Evolutionary conservation across 805 yeast genomes (phyloP).

Genomic region (Candida mattraensis): DNA sequence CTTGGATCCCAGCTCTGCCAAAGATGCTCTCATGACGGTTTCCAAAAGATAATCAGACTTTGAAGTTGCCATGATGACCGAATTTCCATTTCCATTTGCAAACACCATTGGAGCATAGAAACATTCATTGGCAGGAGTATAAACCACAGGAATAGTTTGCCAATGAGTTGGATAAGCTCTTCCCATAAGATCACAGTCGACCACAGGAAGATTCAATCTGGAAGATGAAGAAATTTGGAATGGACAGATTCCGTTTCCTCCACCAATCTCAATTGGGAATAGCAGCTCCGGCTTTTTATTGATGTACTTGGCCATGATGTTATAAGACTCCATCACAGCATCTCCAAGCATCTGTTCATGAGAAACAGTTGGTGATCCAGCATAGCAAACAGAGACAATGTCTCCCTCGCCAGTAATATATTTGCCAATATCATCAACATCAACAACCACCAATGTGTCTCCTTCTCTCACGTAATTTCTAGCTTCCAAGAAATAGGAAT

Average conservation of each 20-base stretch:
- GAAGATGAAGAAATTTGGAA: conserved; percentile 26
- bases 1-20: conserved; percentile 41
- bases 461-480: conserved; percentile 38
- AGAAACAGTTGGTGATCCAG: conserved; percentile 50
- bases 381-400: conserved; percentile 37
- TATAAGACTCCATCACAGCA: conserved; percentile 36
- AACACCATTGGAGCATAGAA: conserved; percentile 26
- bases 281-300: conserved; percentile 34
- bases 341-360: conserved; percentile 42
- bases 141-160: conserved; percentile 39
- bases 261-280: conserved; percentile 44
- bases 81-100: conserved; percentile 43
- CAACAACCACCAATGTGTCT: conserved; percentile 35
- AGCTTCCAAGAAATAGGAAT: conserved; percentile 37
- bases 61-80: conserved; percentile 34
- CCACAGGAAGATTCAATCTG: conserved; percentile 25
- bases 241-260: conserved; percentile 41
- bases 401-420: conserved; percentile 29
- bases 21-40: conserved; percentile 40
- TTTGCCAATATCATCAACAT: conserved; percentile 32
- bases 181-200: conserved; percentile 49
- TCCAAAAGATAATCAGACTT: conserved; percentile 37
- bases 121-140: conserved; percentile 22
- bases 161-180: conserved; percentile 47
- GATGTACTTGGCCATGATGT: conserved; percentile 30